These are phyloP conservation scores for Cyathus striatus DNA, from an alignment of 768 basidiomycete genomes.

Conservation along the genomic window DNA sequence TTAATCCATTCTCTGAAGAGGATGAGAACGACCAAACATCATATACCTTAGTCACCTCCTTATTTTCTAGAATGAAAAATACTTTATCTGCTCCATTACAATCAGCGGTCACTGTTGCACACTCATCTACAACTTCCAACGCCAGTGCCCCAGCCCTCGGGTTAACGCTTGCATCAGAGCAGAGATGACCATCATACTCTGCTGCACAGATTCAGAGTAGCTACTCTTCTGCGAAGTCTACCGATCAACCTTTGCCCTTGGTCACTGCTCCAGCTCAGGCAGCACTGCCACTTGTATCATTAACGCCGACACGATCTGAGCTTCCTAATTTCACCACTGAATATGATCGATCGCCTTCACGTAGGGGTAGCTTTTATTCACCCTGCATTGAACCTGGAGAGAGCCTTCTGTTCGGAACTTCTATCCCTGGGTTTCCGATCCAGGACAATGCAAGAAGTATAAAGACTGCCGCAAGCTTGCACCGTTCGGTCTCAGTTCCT, in stretches of 20 bases:
- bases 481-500: slow-evolving; percentile 79
- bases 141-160: slow-evolving; percentile 22
- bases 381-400: slow-evolving; percentile 54
- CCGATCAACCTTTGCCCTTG: slow-evolving; percentile 59
- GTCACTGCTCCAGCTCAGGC: slow-evolving; percentile 46
- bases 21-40: slow-evolving; percentile 88
- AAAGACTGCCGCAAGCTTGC: slow-evolving; percentile 65
- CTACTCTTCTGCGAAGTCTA: slow-evolving; percentile 39
- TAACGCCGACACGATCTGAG: slow-evolving; percentile 82
- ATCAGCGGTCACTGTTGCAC: slow-evolving; percentile 33
- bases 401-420: slow-evolving; percentile 56
- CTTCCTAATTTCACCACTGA: slow-evolving; percentile 65
- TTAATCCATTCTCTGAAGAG: slow-evolving; percentile 91
- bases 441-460: slow-evolving; percentile 88
- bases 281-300: slow-evolving; percentile 80
- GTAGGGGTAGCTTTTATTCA: slow-evolving; percentile 42
- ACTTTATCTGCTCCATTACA: slow-evolving; percentile 66
- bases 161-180: slow-evolving; percentile 32
- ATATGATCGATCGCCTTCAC: slow-evolving; percentile 54
- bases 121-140: slow-evolving; percentile 25
- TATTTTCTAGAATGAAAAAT: slow-evolving; percentile 79
- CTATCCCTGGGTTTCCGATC: slow-evolving; percentile 91
- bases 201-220: slow-evolving; percentile 40
- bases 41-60: slow-evolving; percentile 75
- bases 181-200: slow-evolving; percentile 54